A percentile compares a stretch with the other conserved stretches of the same genome.
phyloP scores from a whole-genome alignment of 1,284 basidiomycete genomes.

The Moesziomyces globuligerus region DNA sequence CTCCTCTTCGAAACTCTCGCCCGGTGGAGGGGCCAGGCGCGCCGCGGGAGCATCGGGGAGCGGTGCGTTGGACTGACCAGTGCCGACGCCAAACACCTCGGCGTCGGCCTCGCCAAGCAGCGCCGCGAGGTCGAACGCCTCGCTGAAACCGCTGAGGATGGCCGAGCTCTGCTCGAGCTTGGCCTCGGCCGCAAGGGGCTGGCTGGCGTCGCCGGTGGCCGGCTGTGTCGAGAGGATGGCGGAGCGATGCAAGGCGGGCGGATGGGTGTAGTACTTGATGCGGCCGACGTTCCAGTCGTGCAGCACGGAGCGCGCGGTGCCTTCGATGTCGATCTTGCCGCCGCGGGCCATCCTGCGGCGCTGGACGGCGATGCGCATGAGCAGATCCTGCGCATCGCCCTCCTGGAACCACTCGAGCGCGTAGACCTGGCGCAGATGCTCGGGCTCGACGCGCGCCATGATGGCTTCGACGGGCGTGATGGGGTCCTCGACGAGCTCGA shows the following conservation, averaged over 20 bases:
- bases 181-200: slow-evolving; percentile 5
- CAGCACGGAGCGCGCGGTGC: slow-evolving; percentile 84
- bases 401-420: slow-evolving; percentile 58
- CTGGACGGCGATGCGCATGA: slow-evolving; percentile 87
- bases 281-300: slow-evolving; percentile 97
- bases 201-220: neutral
- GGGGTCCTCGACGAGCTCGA: slow-evolving; percentile 90
- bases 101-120: slow-evolving; percentile 66
- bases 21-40: slow-evolving; percentile 3
- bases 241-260: slow-evolving; percentile 71
- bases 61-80: slow-evolving; percentile 5
- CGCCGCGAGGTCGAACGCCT: slow-evolving; percentile 63
- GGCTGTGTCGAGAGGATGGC: slow-evolving; percentile 25
- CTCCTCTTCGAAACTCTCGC: slow-evolving; percentile 6
- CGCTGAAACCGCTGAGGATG: slow-evolving; percentile 53
- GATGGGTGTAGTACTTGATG: slow-evolving; percentile 85
- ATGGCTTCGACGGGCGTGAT: slow-evolving; percentile 72
- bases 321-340: slow-evolving; percentile 87
- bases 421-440: slow-evolving; percentile 56
- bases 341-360: slow-evolving; percentile 75
- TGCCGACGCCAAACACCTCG: slow-evolving; percentile 54
- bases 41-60: slow-evolving; percentile 24
- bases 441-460: slow-evolving; percentile 54
- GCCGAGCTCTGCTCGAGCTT: slow-evolving; percentile 29
- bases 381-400: slow-evolving; percentile 79